Conservation (phyloP, 257 asterid genomes). For the Capsicum rhomboideum region DNA sequence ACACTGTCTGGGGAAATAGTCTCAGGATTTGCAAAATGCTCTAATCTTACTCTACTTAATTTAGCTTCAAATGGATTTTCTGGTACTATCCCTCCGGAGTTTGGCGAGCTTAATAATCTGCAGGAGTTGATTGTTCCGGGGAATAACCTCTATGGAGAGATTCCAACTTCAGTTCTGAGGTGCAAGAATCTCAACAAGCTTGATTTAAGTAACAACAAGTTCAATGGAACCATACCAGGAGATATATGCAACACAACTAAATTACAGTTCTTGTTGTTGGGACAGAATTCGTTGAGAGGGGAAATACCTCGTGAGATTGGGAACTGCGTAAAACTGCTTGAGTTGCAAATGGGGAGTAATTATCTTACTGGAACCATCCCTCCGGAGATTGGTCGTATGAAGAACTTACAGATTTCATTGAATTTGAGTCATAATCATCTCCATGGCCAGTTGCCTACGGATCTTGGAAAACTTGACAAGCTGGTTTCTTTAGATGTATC, state of each 20-base stretch:
- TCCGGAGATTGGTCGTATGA: conserved; percentile 76
- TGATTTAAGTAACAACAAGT: conserved; percentile 68
- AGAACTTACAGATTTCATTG: conserved; percentile 78
- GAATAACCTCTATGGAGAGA: conserved; percentile 62
- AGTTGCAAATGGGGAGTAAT: conserved; percentile 71
- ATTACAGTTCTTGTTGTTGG: conserved; percentile 63
- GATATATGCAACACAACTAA: conserved; percentile 69
- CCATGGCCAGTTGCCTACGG: conserved; percentile 73
- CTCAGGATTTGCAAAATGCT: conserved; percentile 66
- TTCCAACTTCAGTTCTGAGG: conserved; percentile 53
- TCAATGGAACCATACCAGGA: conserved; percentile 61
- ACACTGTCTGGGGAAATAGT: conserved; percentile 78
- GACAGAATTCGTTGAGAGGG: conserved; percentile 62
- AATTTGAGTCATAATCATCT: conserved; percentile 83
- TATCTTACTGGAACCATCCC: conserved; percentile 72
- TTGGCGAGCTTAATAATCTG: conserved; percentile 55
- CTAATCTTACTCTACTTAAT: conserved; percentile 81
- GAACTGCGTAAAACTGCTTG: conserved; percentile 74
- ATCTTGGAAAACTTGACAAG: conserved; percentile 85
- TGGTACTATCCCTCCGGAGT: conserved; percentile 65
- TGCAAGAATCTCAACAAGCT: conserved; percentile 80
- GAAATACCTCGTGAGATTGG: conserved; percentile 78
- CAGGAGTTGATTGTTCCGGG: conserved; percentile 83
- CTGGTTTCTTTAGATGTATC: conserved; percentile 85
- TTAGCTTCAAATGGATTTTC: conserved; percentile 76